These are phyloP conservation scores for Trichophyton benhamiae DNA, from an alignment of 2,329 filamentous ascomycete species.

Conservation along the genomic window DNA sequence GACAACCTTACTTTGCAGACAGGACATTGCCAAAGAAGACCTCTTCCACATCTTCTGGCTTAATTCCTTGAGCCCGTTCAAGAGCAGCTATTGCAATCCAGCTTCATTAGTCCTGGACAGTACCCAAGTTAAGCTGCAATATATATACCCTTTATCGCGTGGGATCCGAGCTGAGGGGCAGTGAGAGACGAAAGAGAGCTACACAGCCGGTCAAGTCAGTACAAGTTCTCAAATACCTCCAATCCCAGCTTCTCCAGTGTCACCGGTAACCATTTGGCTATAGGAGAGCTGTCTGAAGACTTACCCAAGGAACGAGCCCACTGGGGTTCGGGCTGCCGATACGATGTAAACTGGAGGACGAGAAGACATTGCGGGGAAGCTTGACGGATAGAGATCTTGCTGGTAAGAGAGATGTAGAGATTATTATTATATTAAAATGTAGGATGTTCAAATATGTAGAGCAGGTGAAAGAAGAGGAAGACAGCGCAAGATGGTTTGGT, in stretches of 20 bases:
- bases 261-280: not conserved
- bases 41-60: conserved; percentile 82
- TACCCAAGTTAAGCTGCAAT: not conserved
- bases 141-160: conserved; percentile 74
- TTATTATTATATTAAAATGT: not conserved
- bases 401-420: too few species aligned
- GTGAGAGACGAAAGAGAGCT: conserved; percentile 81
- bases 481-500: not conserved
- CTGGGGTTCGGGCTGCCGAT: conserved; percentile 75
- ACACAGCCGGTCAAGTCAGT: conserved; percentile 11
- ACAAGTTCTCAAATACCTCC: not conserved
- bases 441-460: not conserved
- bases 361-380: conserved; percentile 33
- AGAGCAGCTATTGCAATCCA: conserved; percentile 50
- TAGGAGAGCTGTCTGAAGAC: conserved; percentile 18
- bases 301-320: conserved; percentile 90
- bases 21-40: conserved; percentile 98
- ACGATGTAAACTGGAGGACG: conserved; percentile 91
- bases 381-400: not conserved
- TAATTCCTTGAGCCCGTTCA: conserved; percentile 72
- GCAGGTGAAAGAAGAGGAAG: not conserved
- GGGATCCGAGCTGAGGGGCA: conserved; percentile 74
- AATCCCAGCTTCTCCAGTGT: not conserved
- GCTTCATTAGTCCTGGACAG: not conserved
- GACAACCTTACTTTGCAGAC: conserved; percentile 62